These are phyloP conservation scores for Phialophora tarda DNA, from an alignment of 2,329 filamentous ascomycete genomes.

Conservation along the genomic window DNA sequence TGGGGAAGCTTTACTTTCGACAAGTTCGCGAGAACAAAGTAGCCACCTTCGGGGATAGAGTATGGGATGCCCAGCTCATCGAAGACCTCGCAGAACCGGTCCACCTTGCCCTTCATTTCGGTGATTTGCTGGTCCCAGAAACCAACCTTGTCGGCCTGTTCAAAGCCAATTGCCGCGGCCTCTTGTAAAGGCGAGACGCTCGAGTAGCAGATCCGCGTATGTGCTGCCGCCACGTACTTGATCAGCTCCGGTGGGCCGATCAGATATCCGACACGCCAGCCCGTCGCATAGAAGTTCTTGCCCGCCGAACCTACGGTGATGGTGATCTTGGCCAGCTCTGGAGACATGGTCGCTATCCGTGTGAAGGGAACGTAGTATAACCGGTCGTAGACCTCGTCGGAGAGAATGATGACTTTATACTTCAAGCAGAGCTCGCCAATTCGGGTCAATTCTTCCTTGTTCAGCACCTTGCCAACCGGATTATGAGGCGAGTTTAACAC, in stretches of 20 bases:
- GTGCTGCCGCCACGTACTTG: slow-evolving; percentile 87
- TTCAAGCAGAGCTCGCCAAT: slow-evolving; percentile 91
- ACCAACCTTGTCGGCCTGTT: slow-evolving; percentile 79
- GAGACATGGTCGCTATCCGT: slow-evolving; percentile 85
- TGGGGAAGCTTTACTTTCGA: slow-evolving; percentile 81
- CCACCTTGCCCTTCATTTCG: slow-evolving; percentile 90
- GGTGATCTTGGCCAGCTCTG: slow-evolving; percentile 85
- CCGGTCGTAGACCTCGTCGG: slow-evolving; percentile 91
- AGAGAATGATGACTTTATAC: slow-evolving; percentile 91
- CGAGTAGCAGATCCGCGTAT: slow-evolving; percentile 95
- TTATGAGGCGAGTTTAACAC: slow-evolving; percentile 78
- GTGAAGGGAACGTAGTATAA: slow-evolving; percentile 96
- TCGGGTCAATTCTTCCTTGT: slow-evolving; percentile 76
- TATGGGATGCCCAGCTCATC: slow-evolving; percentile 78
- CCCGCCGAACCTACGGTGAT: slow-evolving; percentile 94
- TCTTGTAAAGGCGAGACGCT: slow-evolving; percentile 93
- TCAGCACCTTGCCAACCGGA: slow-evolving; percentile 95
- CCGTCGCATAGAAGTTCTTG: slow-evolving; percentile 98
- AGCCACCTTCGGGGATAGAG: slow-evolving; percentile 92
- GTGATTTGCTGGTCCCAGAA: slow-evolving; percentile 86
- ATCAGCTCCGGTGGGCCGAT: slow-evolving; percentile 88
- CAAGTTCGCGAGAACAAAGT: slow-evolving; percentile 96
- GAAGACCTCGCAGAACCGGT: slow-evolving; percentile 82
- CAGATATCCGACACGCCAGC: slow-evolving; percentile 95
- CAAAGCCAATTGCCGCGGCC: slow-evolving; percentile 90